phyloP scores from a whole-genome alignment of 768 basidiomycete genomes.

The Candolleomyces efflorescens region DNA sequence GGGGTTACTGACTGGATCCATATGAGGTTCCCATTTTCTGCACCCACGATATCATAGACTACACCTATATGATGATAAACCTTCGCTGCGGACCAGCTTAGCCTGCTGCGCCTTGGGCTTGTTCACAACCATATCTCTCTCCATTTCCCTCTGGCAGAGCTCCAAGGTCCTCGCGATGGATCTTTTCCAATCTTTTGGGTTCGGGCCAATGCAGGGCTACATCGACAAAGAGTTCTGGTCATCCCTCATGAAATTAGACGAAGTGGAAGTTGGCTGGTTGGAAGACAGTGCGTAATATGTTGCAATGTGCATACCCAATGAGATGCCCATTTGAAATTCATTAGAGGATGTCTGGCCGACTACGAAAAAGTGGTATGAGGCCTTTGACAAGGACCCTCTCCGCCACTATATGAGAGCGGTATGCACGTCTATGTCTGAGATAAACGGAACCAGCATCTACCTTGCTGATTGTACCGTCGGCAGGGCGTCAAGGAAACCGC shows the following conservation, averaged over 20 bases:
- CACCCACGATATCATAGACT: too few relatives aligned
- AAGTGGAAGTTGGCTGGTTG: background rate
- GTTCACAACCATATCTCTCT: too few relatives aligned
- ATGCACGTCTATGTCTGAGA: background rate
- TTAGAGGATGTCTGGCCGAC: slow-evolving; percentile 21
- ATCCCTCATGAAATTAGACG: background rate
- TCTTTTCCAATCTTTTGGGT: too few relatives aligned
- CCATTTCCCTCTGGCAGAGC: too few relatives aligned
- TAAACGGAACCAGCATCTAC: background rate
- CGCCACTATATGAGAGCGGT: slow-evolving; percentile 16
- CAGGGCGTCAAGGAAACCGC: slow-evolving; percentile 11
- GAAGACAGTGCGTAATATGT: background rate
- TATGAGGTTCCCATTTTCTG: too few relatives aligned
- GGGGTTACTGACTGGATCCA: too few relatives aligned
- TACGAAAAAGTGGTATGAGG: slow-evolving; percentile 18
- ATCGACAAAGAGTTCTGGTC: background rate
- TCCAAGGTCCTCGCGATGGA: too few relatives aligned
- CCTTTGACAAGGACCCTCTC: slow-evolving; percentile 17
- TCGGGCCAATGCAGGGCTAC: too few relatives aligned
- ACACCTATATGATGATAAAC: too few relatives aligned
- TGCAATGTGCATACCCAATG: background rate
- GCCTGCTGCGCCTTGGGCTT: too few relatives aligned
- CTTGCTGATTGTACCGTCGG: background rate
- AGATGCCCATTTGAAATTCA: background rate
- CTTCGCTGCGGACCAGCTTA: too few relatives aligned